Conservation (phyloP, 768 basidiomycete genomes). For the Tricholoma hemisulphureum region DNA sequence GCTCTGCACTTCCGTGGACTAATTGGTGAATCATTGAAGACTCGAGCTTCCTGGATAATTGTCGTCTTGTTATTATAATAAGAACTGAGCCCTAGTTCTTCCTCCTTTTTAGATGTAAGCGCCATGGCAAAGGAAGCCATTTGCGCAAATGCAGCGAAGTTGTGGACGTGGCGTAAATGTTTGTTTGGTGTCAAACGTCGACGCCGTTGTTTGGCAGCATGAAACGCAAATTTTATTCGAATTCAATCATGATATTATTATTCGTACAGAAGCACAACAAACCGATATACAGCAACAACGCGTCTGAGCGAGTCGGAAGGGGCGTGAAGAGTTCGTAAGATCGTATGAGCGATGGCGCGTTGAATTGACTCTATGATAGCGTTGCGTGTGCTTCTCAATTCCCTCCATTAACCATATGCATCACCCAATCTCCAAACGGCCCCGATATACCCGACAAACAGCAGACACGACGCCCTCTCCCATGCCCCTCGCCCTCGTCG, state of each 20-base stretch:
- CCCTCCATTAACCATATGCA: slow-evolving; percentile 6
- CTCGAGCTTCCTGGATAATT: slow-evolving; percentile 95
- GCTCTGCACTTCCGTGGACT: slow-evolving; percentile 96
- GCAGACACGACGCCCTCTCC: slow-evolving; percentile 71
- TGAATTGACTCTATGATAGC: neutral
- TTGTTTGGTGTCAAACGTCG: slow-evolving; percentile 32
- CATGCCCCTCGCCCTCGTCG: slow-evolving; percentile 56
- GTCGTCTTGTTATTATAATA: slow-evolving; percentile 98
- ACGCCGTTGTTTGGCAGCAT: slow-evolving; percentile 25
- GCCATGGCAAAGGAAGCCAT: slow-evolving; percentile 64
- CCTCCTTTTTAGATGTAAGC: slow-evolving; percentile 93
- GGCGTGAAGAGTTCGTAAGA: slow-evolving; percentile 12
- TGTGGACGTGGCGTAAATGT: slow-evolving; percentile 44
- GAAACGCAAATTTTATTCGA: slow-evolving; percentile 1
- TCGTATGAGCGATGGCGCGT: slow-evolving; percentile 5
- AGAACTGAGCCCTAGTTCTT: slow-evolving; percentile 87
- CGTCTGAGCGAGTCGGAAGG: slow-evolving; percentile 10
- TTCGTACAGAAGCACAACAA: slow-evolving; percentile 13
- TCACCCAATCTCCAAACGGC: slow-evolving; percentile 12
- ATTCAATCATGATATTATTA: slow-evolving; percentile 9
- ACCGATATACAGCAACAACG: slow-evolving; percentile 9
- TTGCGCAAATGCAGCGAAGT: slow-evolving; percentile 15
- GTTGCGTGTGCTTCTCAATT: slow-evolving; percentile 1
- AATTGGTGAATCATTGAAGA: slow-evolving; percentile 99
- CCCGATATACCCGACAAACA: slow-evolving; percentile 17